Evolutionary conservation across 2,329 filamentous ascomycete genomes (phyloP), one percentile per base, ranked within the genome.

Genomic region (Lizonia empirigonia): DNA sequence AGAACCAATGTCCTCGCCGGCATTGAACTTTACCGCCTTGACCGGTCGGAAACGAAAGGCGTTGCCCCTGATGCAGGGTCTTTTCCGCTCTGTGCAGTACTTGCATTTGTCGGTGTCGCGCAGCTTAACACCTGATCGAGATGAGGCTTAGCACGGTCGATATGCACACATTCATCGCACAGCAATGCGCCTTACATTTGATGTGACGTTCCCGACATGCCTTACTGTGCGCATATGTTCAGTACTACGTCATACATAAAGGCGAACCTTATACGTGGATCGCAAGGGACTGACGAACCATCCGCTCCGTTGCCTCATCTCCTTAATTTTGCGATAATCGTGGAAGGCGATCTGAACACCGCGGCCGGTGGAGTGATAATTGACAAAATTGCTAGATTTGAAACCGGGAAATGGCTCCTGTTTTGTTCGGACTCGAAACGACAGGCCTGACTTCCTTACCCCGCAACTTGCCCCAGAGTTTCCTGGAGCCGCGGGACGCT

Each of bases 201-300:
- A 69, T 69, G 48, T 67, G 65, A 42, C 65, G 63, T 56, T 69
- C 64, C 40, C 65, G 62, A 44, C 65, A 69, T 16, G 65, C 60
- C 36, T 66, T 69, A 44, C 65, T 69, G 37, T 44, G 20, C 29
- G 40, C 26, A 26, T 2, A 33, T 33, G 32, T 40, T 63, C 50
- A 61, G 62, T 53, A 37, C 37, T 41, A 42, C 36, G 47, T 50
- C 37, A 51, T 44, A 19, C 38, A 36, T 18, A 18, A 32, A 40
- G 41, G 26, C 24, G 34, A 32, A 34, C 44, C 33, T 42, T 39
- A 12, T 18, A 12, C 20, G 24, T 10, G 9, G 7, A n/a, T 34
- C 34, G n/a, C 33, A 20, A 53, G 15, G 41, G 36, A 33, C 4
- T 35, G 26, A 59, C 63, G 41, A 35, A 67, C 65, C 65, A 68